These are phyloP conservation scores for Sporothrix euskadiensis DNA, from an alignment of 2,329 filamentous ascomycete species.

Conservation along the genomic window DNA sequence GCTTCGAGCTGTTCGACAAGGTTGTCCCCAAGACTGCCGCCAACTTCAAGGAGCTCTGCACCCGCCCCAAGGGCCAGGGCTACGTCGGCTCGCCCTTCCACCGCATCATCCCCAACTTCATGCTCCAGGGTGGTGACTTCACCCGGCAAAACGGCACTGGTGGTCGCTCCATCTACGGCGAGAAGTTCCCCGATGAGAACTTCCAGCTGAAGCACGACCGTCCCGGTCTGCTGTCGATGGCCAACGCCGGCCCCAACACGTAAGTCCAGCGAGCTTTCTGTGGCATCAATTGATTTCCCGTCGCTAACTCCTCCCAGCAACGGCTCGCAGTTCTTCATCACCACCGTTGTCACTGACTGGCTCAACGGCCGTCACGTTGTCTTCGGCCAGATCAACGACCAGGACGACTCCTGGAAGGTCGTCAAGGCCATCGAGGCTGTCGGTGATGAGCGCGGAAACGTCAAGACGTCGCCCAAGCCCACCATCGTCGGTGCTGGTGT, in stretches of 20 bases:
- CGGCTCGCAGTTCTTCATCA: conserved; percentile 97
- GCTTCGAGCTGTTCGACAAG: conserved; percentile 78
- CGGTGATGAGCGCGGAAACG: conserved; percentile 55
- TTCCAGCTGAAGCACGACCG: conserved; percentile 72
- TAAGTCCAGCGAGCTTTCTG: conserved; percentile 39
- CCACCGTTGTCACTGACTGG: conserved; percentile 87
- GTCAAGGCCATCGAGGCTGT: conserved; percentile 64
- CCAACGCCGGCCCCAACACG: conserved; percentile 94
- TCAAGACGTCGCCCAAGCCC: conserved; percentile 55
- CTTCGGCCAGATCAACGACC: conserved; percentile 70
- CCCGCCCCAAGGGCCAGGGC: conserved; percentile 75
- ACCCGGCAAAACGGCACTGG: conserved; percentile 87
- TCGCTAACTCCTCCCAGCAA: conserved; percentile 63
- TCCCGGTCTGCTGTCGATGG: conserved; percentile 87
- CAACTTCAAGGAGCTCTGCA: conserved; percentile 85
- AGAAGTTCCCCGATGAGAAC: conserved; percentile 95
- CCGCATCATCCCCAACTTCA: conserved; percentile 89
- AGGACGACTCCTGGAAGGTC: conserved; percentile 49
- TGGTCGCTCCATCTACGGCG: conserved; percentile 91
- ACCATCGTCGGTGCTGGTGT: conserved; percentile 32
- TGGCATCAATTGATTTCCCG: not conserved
- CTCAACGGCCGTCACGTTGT: conserved; percentile 81
- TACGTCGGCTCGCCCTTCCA: conserved; percentile 86
- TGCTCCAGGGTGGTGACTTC: conserved; percentile 96
- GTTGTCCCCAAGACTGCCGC: conserved; percentile 79